Evolutionary conservation across 306 rosid species (phyloP).

Genomic region (Acacia acuminata): DNA sequence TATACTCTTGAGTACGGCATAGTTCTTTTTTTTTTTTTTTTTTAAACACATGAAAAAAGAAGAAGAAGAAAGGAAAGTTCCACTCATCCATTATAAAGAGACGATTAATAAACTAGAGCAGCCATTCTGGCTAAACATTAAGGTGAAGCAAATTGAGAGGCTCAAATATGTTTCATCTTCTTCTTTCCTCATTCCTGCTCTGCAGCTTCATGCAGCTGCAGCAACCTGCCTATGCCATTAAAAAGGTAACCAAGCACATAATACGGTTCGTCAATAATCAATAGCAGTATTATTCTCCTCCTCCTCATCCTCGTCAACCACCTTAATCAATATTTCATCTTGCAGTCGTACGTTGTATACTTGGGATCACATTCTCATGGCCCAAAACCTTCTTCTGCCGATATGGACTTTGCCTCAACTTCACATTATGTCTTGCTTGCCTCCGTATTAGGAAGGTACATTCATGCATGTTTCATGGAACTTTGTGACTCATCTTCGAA

Average conservation of each 20-base stretch:
- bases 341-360: conserved; percentile 27
- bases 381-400: conserved; percentile 35
- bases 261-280: not conserved
- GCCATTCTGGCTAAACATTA: too few species aligned
- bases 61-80: too few species aligned
- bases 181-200: conserved; percentile 5
- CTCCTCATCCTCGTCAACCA: not conserved
- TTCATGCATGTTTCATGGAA: not conserved
- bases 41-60: too few species aligned
- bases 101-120: too few species aligned
- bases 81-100: too few species aligned
- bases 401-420: conserved; percentile 39
- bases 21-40: too few species aligned
- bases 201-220: not conserved
- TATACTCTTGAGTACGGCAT: too few species aligned
- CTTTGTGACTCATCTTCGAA: too few species aligned
- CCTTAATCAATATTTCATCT: not conserved
- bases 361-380: too few species aligned
- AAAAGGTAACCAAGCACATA: not conserved
- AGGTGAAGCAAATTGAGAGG: not conserved
- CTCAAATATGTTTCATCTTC: not conserved
- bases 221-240: conserved; percentile 12
- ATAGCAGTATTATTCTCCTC: not conserved
- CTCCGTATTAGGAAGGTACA: not conserved
- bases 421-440: conserved; percentile 36